Evolutionary conservation across 768 basidiomycete species (phyloP), one percentile per base, ranked within the genome.

Genomic region (Porphyrellus cyaneotinctus): DNA sequence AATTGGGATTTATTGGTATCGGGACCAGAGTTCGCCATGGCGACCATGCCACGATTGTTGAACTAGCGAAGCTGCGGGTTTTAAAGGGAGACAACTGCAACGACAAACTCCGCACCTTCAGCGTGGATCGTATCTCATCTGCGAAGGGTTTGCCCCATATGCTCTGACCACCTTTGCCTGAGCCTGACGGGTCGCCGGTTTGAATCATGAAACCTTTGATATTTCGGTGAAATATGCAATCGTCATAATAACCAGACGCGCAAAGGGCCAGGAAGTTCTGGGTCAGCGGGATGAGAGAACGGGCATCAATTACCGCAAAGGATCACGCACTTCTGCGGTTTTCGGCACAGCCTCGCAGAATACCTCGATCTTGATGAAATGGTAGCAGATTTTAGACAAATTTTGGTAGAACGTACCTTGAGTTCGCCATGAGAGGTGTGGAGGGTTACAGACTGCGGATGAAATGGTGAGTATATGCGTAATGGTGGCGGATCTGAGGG

Each of bases 301-400:
- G 23, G 17, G 35, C 2, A 51, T 38, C 30, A 36, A 44, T 53
- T 37, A 14, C 47, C 18, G 30, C 35, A 17, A 18, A 24, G 4
- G 31, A 52, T 47, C 41, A 53, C 57, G n/a, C 57, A 93, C 95
- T 78, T 99, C 95, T 59, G 95, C 92, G 12, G 94, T 78, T 70
- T 93, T 92, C 22, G 97, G 97, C 18, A 93, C 89, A 7, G 95
- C 87, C 72, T 99, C 97, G 68, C 97, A 98, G 73, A 98, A 98
- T 13, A 99, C 68, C 72, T 99, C 97, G 56, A 98, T 84, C 94
- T 97, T 66, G 8, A 20, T 35, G 32, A 41, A 17, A 47, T 43
- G 33, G 41, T 49, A 37, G 41, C 31, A 39, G 37, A 11, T 7
- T 30, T 43, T 42, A 14, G 12, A 30, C 13, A 17, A 49, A 1